Percentiles rank a stretch among this genome's conserved stretches.
Conservation (phyloP, 306 rosid genomes). For the Cucurbita maxima region DNA sequence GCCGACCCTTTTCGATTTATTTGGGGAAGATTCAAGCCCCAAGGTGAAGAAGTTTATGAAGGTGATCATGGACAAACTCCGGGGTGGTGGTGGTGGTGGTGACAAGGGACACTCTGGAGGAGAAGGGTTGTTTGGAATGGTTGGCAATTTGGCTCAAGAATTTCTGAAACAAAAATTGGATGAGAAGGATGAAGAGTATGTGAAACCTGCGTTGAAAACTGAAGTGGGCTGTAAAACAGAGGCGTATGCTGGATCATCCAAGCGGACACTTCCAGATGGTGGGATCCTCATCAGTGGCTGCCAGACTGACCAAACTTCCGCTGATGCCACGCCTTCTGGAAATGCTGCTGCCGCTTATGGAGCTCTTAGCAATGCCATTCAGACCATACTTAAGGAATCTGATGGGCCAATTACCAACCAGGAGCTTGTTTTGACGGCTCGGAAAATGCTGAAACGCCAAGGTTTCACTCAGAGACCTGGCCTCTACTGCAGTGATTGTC, state of each 20-base stretch:
- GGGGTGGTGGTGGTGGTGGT: constrained; percentile 9
- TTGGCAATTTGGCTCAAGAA: constrained; percentile 66
- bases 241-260: constrained; percentile 42
- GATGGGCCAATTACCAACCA: constrained; percentile 36
- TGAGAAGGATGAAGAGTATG: constrained; percentile 49
- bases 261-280: constrained; percentile 13
- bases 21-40: constrained; percentile 68
- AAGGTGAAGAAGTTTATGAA: constrained; percentile 72
- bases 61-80: constrained; percentile 32
- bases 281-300: constrained; percentile 74
- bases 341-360: constrained; percentile 39
- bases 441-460: constrained; percentile 36
- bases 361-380: constrained; percentile 66
- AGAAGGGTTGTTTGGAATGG: constrained; percentile 37
- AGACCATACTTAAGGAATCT: constrained; percentile 27
- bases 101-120: constrained; percentile 11
- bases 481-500: constrained; percentile 48
- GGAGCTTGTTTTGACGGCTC: constrained; percentile 40
- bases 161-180: constrained; percentile 36
- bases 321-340: constrained; percentile 59
- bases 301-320: constrained; percentile 65
- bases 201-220: constrained; percentile 53
- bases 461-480: constrained; percentile 70
- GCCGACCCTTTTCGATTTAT: constrained; percentile 52
- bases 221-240: constrained; percentile 33